These are phyloP conservation scores for Teratosphaeria gauchensis DNA, from an alignment of 2,329 filamentous ascomycete genomes.

Conservation along the genomic window DNA sequence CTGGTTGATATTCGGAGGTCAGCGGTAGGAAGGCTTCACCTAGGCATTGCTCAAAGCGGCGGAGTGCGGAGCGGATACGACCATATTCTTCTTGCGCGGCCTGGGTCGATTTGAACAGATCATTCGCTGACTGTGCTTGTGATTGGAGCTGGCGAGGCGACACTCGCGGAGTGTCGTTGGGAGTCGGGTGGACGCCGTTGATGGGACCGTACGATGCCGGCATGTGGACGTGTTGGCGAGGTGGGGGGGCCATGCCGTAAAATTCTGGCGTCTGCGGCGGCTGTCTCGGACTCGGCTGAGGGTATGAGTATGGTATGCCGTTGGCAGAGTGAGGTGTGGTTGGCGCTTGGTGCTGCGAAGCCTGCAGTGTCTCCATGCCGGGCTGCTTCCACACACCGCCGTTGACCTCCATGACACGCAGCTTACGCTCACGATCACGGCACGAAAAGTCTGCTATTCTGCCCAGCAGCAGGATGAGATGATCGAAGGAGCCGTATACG, in stretches of 20 bases:
- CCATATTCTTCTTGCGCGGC: conserved; percentile 72
- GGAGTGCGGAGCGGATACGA: conserved; percentile 61
- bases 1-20: conserved; percentile 54
- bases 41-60: conserved; percentile 54
- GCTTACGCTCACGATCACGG: conserved; percentile 68
- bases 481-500: conserved; percentile 81
- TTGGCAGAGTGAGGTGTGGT: conserved; percentile 12
- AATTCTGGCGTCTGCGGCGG: conserved; percentile 35
- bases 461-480: conserved; percentile 71
- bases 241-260: conserved; percentile 42
- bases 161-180: conserved; percentile 12
- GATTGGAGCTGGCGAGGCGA: conserved; percentile 8
- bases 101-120: conserved; percentile 56
- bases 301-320: background rate
- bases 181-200: conserved; percentile 5
- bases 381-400: conserved; percentile 48
- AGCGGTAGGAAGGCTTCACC: conserved; percentile 70
- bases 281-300: conserved; percentile 1
- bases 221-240: conserved; percentile 30
- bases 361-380: conserved; percentile 1
- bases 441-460: conserved; percentile 70
- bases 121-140: conserved; percentile 39
- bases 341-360: conserved; percentile 7
- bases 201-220: conserved; percentile 29
- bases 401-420: conserved; percentile 53